Percentiles rank a stretch among this genome's conserved stretches.
Conservation (phyloP, 1,284 basidiomycete species). For the Ceratobasidium sp. region DNA sequence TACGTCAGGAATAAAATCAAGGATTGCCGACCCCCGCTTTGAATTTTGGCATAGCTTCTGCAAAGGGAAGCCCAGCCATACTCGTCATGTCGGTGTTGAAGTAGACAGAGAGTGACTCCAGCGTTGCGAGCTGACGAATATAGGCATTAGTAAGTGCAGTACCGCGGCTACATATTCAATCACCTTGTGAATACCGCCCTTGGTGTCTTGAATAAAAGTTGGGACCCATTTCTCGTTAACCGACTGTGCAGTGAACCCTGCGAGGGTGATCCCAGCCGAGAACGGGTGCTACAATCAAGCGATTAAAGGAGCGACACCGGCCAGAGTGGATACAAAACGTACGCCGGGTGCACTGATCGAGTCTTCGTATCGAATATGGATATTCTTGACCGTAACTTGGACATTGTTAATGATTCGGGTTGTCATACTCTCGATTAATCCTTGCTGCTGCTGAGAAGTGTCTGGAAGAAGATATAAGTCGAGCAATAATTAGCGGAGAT, state of each 20-base stretch:
- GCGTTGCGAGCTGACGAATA: conserved; percentile 71
- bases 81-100: conserved; percentile 93
- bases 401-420: conserved; percentile 96
- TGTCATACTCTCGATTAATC: conserved; percentile 82
- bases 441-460: conserved; percentile 77
- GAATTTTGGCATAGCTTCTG: conserved; percentile 80
- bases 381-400: conserved; percentile 93
- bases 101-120: conserved; percentile 90
- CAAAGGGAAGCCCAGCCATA: conserved; percentile 71
- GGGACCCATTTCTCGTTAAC: conserved; percentile 91
- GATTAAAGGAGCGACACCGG: not conserved
- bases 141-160: not conserved
- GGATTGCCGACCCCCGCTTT: conserved; percentile 68
- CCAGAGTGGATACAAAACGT: conserved; percentile 49
- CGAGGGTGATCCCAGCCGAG: conserved; percentile 90
- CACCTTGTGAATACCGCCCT: conserved; percentile 91
- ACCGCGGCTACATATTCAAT: not conserved
- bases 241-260: conserved; percentile 91
- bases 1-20: not conserved
- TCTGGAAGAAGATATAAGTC: conserved; percentile 52
- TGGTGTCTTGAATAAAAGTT: conserved; percentile 90
- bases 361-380: conserved; percentile 97
- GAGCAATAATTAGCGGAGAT: not conserved
- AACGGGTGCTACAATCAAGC: conserved; percentile 78
- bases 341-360: conserved; percentile 91